Evolutionary conservation across 225 moss, liverwort and hornwort species (phyloP), one percentile per base, ranked within the genome.

Genomic region (Straminergon stramineum): DNA sequence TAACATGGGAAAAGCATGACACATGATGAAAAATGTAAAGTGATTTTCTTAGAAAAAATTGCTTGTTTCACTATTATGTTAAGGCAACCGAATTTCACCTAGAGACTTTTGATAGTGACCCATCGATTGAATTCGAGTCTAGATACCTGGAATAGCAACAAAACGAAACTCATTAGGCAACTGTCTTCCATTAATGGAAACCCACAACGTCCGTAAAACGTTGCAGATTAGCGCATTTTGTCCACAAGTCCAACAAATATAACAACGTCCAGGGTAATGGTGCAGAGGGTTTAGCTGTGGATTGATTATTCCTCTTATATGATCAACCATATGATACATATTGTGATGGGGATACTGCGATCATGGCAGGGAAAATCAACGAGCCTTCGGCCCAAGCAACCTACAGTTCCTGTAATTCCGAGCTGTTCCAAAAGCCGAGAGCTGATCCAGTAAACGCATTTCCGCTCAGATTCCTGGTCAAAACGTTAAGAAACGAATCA

Each of bases 371-470:
- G 17, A 61, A 58, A 80, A 28, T 34, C 7, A 60, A 32, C 20
- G 32, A 22, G 65, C 48, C 3, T 51, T 24, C 35, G 52, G 12
- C 35, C 21, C 26, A 5, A 51, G 60, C 62, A 76, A 86, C 90
- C 69, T 76, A 90, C 92, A 92, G 5, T 62, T 88, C 90, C 76
- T 68, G 68, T 9, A 92, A 53, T 53, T 75, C 85, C 9, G 56
- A 76, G 26, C 28, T 76, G 45, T 32, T 88, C 90, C 87, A 92
- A 21, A 37, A 88, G 27, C 5, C 32, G 20, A 56, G 37, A 82
- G 69, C 63, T 69, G 88, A 26, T 76, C 92, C 92, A 69, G 48
- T 61, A 16, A 90, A 77, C 57, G 14, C 81, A 90, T 92, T 92
- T 53, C 82, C 48, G 82, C 88, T 90, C 85, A 90, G 57, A 88